A percentile compares a stretch with the other conserved stretches of the same genome.
Evolutionary conservation across 2,329 filamentous ascomycete genomes (phyloP).

Genomic region (Sclerotinia spermophila): DNA sequence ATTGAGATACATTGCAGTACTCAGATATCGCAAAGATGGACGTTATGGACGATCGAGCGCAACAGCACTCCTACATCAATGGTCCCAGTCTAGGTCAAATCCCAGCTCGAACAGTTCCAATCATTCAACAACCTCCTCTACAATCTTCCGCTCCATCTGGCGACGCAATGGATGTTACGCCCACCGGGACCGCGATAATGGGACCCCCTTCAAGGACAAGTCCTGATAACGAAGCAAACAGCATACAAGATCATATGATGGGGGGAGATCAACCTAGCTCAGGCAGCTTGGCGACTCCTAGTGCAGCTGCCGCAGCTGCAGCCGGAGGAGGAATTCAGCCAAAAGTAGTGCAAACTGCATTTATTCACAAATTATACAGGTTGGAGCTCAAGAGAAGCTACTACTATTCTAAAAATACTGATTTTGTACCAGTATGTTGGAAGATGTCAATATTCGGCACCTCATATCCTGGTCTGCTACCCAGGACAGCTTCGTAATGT

Average conservation of each 20-base stretch:
- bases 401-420: constrained; percentile 18
- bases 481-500: constrained; percentile 98
- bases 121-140: constrained; percentile 54
- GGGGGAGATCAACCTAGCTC: constrained; percentile 39
- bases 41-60: constrained; percentile 33
- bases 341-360: constrained; percentile 97
- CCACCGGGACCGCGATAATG: constrained; percentile 44
- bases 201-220: constrained; percentile 35
- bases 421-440: constrained; percentile 72
- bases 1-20: constrained; percentile 7
- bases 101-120: constrained; percentile 48
- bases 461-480: constrained; percentile 93
- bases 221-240: constrained; percentile 37
- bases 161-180: constrained; percentile 60
- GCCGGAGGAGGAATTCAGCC: constrained; percentile 81
- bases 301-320: constrained; percentile 48
- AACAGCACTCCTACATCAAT: constrained; percentile 32
- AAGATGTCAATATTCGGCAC: constrained; percentile 88
- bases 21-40: constrained; percentile 36
- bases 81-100: constrained; percentile 29
- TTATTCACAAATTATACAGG: constrained; percentile 99
- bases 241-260: constrained; percentile 33
- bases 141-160: constrained; percentile 57
- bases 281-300: constrained; percentile 34
- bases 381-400: constrained; percentile 45